A percentile compares a stretch with the other conserved stretches of the same genome.
Conservation (phyloP, 768 basidiomycete species). For the Kwoniella sp. region DNA sequence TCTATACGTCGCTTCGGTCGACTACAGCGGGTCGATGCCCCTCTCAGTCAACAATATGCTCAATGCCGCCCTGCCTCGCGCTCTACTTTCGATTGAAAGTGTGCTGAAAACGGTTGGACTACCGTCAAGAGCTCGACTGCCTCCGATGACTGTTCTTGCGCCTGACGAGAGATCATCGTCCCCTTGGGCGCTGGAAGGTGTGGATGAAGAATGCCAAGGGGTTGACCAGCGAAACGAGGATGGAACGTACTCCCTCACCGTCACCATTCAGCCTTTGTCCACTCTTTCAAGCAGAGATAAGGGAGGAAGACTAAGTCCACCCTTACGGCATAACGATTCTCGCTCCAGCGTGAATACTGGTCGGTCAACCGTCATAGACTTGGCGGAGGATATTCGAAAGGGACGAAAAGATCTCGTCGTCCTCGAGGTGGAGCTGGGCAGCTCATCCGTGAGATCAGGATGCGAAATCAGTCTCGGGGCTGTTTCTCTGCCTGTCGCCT, state of each 20-base stretch:
- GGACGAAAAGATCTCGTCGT: constrained; percentile 70
- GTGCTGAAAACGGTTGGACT: constrained; percentile 70
- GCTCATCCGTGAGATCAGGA: constrained; percentile 54
- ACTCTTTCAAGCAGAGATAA: not conserved
- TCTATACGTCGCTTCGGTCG: constrained; percentile 78
- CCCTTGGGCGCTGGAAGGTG: constrained; percentile 43
- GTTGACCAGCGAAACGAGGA: constrained; percentile 40
- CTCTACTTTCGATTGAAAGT: constrained; percentile 71
- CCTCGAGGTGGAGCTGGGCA: constrained; percentile 60
- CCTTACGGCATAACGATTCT: constrained; percentile 50
- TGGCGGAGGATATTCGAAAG: constrained; percentile 53
- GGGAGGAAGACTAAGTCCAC: constrained; percentile 36
- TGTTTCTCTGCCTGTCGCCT: constrained; percentile 55
- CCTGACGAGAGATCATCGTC: constrained; percentile 35
- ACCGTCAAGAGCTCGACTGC: constrained; percentile 69
- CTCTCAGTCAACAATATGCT: constrained; percentile 81
- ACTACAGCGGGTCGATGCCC: constrained; percentile 82
- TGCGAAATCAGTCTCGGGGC: constrained; percentile 57
- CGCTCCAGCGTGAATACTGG: constrained; percentile 54
- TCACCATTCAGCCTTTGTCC: constrained; percentile 36
- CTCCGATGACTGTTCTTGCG: constrained; percentile 61
- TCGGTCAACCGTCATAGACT: constrained; percentile 57
- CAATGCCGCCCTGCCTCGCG: constrained; percentile 73
- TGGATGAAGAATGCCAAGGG: constrained; percentile 36
- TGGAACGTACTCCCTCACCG: constrained; percentile 38